phyloP scores from a whole-genome alignment of 2,329 filamentous ascomycete genomes.

The Pyrenophora tritici-repentis region DNA sequence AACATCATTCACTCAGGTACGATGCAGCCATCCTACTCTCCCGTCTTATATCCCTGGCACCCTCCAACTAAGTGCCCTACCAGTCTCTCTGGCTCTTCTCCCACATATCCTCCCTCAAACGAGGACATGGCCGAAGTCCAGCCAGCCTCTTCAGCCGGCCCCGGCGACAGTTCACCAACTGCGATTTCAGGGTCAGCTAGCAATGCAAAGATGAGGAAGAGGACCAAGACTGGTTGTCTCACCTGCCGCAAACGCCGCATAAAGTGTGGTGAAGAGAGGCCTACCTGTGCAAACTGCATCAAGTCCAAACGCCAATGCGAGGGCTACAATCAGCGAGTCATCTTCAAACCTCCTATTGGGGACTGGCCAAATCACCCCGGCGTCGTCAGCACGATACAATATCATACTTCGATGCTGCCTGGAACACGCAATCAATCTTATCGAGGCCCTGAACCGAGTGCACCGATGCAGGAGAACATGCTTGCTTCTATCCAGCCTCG shows the following conservation, averaged over 20 bases:
- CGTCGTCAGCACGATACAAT: conserved; percentile 45
- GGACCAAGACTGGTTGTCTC: conserved; percentile 91
- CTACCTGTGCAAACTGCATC: conserved; percentile 81
- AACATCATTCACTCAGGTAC: conserved; percentile 10
- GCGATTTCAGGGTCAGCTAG: conserved; percentile 21
- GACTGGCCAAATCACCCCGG: conserved; percentile 50
- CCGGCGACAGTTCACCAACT: conserved; percentile 39
- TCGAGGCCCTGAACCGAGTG: conserved; percentile 15
- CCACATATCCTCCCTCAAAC: not conserved
- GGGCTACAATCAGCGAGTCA: conserved; percentile 79
- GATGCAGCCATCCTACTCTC: not conserved
- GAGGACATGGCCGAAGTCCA: conserved; percentile 30
- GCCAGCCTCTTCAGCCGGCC: conserved; percentile 24
- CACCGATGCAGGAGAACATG: conserved; percentile 26
- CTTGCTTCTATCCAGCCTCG: conserved; percentile 37
- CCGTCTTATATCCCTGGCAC: not conserved
- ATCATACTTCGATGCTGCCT: conserved; percentile 47
- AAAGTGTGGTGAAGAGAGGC: conserved; percentile 92
- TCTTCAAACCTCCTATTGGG: conserved; percentile 76
- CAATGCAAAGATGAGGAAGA: conserved; percentile 47
- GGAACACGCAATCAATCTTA: conserved; percentile 35
- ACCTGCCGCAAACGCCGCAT: conserved; percentile 95
- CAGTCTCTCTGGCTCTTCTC: not conserved
- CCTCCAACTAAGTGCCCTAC: conserved; percentile 5
- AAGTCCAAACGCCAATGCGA: conserved; percentile 85